Evolutionary conservation across 2,329 filamentous ascomycete genomes (phyloP).

Genomic region (Hymenoscyphus fraxineus): DNA sequence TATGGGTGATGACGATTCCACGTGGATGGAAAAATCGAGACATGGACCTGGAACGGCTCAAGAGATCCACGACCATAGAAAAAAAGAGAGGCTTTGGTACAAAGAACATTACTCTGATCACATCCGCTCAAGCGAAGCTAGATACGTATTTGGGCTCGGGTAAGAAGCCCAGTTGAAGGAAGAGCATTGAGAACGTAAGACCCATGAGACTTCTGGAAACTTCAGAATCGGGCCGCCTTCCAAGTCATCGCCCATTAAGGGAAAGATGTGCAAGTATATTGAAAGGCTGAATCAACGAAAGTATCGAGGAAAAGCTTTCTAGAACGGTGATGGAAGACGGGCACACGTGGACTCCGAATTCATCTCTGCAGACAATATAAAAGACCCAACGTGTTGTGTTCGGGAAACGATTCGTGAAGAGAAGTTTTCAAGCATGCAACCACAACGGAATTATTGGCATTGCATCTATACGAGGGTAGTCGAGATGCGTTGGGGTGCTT

Average conservation of each 20-base stretch:
- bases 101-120: constrained; percentile 6
- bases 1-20: constrained; percentile 11
- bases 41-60: constrained; percentile 5
- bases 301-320: constrained; percentile 5
- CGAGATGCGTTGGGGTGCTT: not conserved
- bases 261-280: not conserved
- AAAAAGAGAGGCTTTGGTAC: constrained; percentile 11
- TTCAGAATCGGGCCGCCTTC: constrained; percentile 13
- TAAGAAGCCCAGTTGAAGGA: constrained; percentile 13
- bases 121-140: constrained; percentile 15
- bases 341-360: constrained; percentile 11
- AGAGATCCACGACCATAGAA: constrained; percentile 13
- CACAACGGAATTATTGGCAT: not conserved
- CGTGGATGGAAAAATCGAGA: constrained; percentile 14
- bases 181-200: constrained; percentile 9
- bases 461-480: not conserved
- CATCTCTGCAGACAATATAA: constrained; percentile 6
- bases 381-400: no score
- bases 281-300: not conserved
- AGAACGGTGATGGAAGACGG: constrained; percentile 9
- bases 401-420: not conserved
- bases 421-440: not conserved
- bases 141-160: constrained; percentile 2
- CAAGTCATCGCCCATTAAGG: not conserved
- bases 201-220: constrained; percentile 2